phyloP scores from a whole-genome alignment of 2,329 filamentous ascomycete species.

The Neobulgaria alba region DNA sequence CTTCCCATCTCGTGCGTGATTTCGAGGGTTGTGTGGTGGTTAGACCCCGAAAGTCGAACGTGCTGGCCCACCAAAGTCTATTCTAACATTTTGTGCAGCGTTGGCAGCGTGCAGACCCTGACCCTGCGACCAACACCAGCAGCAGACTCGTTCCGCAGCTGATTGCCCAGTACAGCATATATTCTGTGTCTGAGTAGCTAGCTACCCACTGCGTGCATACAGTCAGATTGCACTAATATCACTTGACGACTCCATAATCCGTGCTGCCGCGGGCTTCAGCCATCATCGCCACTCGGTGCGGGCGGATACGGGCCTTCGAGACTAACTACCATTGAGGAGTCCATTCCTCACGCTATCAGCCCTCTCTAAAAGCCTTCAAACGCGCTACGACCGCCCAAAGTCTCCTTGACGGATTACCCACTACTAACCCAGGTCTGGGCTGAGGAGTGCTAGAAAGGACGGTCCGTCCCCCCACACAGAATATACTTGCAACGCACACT shows the following conservation, averaged over 20 bases:
- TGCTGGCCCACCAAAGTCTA: constrained; percentile 5
- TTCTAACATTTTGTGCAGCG: constrained; percentile 10
- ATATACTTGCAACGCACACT: constrained; percentile 2
- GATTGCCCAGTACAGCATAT: background rate
- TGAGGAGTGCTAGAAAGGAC: background rate
- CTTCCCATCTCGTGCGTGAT: background rate
- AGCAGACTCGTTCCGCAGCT: background rate
- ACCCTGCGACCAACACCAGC: background rate
- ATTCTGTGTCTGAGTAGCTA: background rate
- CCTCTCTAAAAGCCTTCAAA: constrained; percentile 4
- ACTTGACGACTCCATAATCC: no score
- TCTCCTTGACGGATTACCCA: no score
- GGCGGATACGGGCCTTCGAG: constrained; percentile 18
- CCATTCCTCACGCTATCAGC: constrained; percentile 7
- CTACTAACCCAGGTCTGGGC: background rate
- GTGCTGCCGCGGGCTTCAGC: background rate
- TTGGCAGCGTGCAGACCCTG: background rate
- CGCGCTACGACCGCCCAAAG: constrained; percentile 3
- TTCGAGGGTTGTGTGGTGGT: constrained; percentile 7
- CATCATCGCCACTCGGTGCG: background rate
- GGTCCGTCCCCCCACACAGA: constrained; percentile 12
- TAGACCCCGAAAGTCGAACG: constrained; percentile 10
- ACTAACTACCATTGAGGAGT: constrained; percentile 4
- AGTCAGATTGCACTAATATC: background rate
- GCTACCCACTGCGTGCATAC: background rate